These are phyloP conservation scores for Ogataea saltuana DNA, from an alignment of 805 yeast genomes.

Conservation along the genomic window DNA sequence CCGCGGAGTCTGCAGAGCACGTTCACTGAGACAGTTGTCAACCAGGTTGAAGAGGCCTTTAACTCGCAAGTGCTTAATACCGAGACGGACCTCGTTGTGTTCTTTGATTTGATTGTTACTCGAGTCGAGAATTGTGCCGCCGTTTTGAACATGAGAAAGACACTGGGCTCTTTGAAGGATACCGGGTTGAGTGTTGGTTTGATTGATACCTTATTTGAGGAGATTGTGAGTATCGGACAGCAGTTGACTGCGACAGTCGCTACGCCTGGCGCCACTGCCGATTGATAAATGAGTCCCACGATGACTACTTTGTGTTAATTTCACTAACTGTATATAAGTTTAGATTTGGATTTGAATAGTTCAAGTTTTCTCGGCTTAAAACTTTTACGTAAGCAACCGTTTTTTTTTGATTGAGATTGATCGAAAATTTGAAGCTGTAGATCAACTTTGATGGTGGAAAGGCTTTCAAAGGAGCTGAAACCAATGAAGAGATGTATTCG, in stretches of 20 bases:
- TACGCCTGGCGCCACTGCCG: not conserved
- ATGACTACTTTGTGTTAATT: no score
- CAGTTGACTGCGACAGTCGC: slow-evolving; percentile 3
- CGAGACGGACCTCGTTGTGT: slow-evolving; percentile 49
- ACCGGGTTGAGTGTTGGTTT: slow-evolving; percentile 12
- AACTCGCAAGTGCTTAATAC: slow-evolving; percentile 15
- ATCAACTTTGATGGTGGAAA: not conserved
- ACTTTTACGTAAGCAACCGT: no score
- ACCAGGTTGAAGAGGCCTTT: slow-evolving; percentile 22
- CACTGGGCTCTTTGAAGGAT: slow-evolving; percentile 10
- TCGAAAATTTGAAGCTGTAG: not conserved
- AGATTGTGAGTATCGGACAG: slow-evolving; percentile 8
- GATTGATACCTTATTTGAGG: slow-evolving; percentile 29
- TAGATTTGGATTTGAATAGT: no score
- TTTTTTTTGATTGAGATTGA: not conserved
- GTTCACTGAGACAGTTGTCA: slow-evolving; percentile 20
- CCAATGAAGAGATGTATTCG: slow-evolving; percentile 7
- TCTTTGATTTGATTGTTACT: slow-evolving; percentile 65
- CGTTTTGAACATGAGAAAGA: slow-evolving; percentile 44
- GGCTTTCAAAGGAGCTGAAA: not conserved
- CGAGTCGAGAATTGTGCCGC: slow-evolving; percentile 65
- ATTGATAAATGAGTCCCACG: no score
- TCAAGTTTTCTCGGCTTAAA: no score
- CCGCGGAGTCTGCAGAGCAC: not conserved
- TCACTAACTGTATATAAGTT: no score